phyloP scores from a whole-genome alignment of 176 grass and related monocot genomes.

The Juncus inflexus region DNA sequence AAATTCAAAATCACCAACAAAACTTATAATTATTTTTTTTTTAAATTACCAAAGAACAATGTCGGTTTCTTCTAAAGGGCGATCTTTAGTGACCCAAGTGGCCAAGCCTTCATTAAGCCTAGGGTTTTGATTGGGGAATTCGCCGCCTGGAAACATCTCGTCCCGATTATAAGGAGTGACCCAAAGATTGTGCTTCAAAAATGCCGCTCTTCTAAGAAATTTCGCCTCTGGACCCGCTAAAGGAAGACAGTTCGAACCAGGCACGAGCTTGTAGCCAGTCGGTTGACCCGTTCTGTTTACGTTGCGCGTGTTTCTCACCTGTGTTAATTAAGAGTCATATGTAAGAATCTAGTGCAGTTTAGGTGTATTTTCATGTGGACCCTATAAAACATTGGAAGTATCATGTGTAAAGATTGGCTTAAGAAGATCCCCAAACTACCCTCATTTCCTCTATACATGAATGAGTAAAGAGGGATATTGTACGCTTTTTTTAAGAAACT shows the following conservation, averaged over 20 bases:
- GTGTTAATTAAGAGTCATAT: not conserved
- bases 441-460: no score
- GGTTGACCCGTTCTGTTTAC: conserved; percentile 94
- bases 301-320: conserved; percentile 90
- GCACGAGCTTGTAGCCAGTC: conserved; percentile 90
- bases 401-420: no score
- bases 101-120: conserved; percentile 82
- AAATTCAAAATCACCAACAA: not conserved
- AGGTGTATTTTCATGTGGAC: no score
- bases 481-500: no score
- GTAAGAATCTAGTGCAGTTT: not conserved
- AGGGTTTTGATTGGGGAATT: conserved; percentile 98
- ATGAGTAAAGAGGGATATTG: no score
- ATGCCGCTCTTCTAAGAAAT: conserved; percentile 88
- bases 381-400: no score
- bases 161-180: conserved; percentile 77
- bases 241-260: conserved; percentile 82
- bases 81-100: conserved; percentile 95
- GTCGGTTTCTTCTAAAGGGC: conserved; percentile 83
- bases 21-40: not conserved
- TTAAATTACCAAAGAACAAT: conserved; percentile 84
- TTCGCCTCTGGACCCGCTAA: conserved; percentile 74
- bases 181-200: conserved; percentile 99
- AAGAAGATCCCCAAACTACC: no score
- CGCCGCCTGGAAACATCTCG: conserved; percentile 92